Conservation (phyloP, 768 basidiomycete species). For the Clathrus columnatus region DNA sequence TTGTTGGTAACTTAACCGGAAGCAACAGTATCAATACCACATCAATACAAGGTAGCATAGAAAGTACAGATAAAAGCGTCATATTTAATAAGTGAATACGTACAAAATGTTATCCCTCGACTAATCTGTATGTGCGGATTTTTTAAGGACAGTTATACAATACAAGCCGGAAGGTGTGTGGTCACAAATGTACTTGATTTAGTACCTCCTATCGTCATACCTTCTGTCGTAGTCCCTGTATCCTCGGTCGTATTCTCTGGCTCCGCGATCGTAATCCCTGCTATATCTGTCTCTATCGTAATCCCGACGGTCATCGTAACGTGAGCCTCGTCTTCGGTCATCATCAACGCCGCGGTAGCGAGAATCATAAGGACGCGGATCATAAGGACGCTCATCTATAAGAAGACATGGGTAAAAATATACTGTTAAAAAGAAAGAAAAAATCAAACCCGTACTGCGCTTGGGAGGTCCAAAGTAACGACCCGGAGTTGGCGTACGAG, state of each 20-base stretch:
- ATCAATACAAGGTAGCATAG: neutral
- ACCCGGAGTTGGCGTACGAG: slow-evolving; percentile 89
- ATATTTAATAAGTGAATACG: neutral
- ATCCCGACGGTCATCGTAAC: slow-evolving; percentile 36
- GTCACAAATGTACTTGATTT: no score
- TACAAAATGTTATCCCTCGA: no score
- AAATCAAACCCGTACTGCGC: slow-evolving; percentile 38
- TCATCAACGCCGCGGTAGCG: slow-evolving; percentile 68
- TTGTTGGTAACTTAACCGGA: no score
- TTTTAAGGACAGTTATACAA: no score
- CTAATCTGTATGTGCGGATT: no score
- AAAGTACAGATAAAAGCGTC: neutral
- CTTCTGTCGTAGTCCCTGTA: slow-evolving; percentile 26
- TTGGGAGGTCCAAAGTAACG: slow-evolving; percentile 92
- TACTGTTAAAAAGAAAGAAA: neutral
- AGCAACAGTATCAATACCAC: neutral
- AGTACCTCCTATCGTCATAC: slow-evolving; percentile 24
- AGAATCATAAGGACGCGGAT: slow-evolving; percentile 85
- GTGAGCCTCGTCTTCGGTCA: slow-evolving; percentile 31
- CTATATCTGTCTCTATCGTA: slow-evolving; percentile 27
- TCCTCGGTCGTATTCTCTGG: slow-evolving; percentile 19
- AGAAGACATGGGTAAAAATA: neutral
- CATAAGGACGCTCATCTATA: slow-evolving; percentile 77
- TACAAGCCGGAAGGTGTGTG: no score
- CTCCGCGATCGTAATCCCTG: slow-evolving; percentile 19